Conservation (phyloP, 441 rosid genomes). For the Erodium moschatum region DNA sequence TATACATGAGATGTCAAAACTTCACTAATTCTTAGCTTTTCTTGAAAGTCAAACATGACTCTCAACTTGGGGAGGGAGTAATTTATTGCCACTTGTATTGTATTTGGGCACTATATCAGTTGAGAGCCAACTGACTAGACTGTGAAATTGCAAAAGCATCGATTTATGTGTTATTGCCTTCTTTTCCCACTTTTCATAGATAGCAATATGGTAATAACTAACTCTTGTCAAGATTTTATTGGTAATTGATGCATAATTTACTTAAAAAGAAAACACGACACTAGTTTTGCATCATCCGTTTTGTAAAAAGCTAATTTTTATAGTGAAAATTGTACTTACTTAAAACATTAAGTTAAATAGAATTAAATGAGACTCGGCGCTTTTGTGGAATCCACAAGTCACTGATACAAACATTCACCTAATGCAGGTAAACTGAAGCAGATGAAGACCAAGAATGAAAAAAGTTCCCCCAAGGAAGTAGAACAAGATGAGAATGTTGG, state of each 20-base stretch:
- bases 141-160: not conserved
- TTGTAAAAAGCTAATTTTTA: too few relatives aligned
- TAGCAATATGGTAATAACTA: not conserved
- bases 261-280: not conserved
- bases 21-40: not conserved
- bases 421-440: constrained; percentile 55
- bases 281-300: too few relatives aligned
- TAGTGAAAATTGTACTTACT: not conserved
- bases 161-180: not conserved
- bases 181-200: not conserved
- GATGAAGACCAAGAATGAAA: constrained; percentile 58
- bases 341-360: not conserved
- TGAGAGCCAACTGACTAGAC: not conserved
- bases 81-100: not conserved
- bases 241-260: not conserved
- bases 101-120: not conserved
- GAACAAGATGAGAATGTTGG: constrained; percentile 40
- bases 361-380: not conserved
- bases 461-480: constrained; percentile 42
- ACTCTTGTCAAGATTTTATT: not conserved
- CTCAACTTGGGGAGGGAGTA: not conserved
- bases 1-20: not conserved
- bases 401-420: not conserved
- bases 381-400: not conserved
- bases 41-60: not conserved